Evolutionary conservation across 352 stramenopile species (phyloP).

Genomic region (Detonula confervacea): DNA sequence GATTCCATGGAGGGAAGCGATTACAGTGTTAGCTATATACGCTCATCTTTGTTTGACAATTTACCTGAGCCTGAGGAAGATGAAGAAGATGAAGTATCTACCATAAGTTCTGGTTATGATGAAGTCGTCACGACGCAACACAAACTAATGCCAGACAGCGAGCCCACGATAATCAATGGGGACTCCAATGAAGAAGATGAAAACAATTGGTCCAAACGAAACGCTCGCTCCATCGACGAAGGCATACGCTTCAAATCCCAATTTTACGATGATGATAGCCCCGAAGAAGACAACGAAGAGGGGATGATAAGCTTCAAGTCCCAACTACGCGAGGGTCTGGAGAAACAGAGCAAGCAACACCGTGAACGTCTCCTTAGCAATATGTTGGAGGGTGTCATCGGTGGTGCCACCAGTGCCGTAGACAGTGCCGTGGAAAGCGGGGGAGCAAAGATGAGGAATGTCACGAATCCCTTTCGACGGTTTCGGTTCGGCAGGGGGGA

Average conservation of each 20-base stretch:
- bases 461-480: not conserved
- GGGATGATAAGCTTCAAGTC: too few relatives aligned
- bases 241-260: constrained; percentile 59
- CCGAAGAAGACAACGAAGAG: too few relatives aligned
- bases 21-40: not conserved
- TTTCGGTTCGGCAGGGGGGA: not conserved
- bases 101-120: too few relatives aligned
- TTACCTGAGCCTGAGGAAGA: not conserved
- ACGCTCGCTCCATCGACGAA: constrained; percentile 68
- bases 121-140: too few relatives aligned
- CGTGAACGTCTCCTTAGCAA: constrained; percentile 37
- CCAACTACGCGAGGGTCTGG: constrained; percentile 31
- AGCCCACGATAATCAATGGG: not conserved
- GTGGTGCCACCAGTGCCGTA: too few relatives aligned
- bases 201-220: constrained; percentile 52
- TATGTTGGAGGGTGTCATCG: constrained; percentile 38
- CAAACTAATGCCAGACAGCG: too few relatives aligned
- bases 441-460: not conserved
- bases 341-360: constrained; percentile 27
- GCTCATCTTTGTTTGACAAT: constrained; percentile 9
- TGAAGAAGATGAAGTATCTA: too few relatives aligned
- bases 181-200: not conserved
- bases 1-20: constrained; percentile 19
- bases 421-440: not conserved
- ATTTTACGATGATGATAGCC: too few relatives aligned